Evolutionary conservation across 2,329 filamentous ascomycete species (phyloP), one percentile per base, ranked within the genome.

Genomic region (Trichophyton verrucosum): DNA sequence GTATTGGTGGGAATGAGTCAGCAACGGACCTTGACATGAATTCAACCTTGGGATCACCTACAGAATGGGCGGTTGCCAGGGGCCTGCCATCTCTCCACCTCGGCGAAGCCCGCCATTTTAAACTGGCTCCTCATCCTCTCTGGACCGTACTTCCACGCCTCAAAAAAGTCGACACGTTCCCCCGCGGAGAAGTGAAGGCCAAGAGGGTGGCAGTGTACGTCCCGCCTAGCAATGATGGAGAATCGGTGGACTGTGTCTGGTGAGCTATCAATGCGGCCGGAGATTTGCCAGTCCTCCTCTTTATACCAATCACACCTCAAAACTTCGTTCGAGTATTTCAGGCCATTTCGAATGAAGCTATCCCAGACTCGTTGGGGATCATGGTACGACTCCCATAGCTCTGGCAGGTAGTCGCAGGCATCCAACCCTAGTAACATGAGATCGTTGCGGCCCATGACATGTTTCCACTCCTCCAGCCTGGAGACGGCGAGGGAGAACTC

Each of bases 321-420:
- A 38, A 60, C 58, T 13, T 60, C 58, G 46, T 60, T 60, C 13
- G 58, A 60, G n/a, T 53, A 60, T 20, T 55, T 24, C 7, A 60
- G 33, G 15, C 58, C 58, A 30, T 53, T 60, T 27, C 46, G 44
- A n/a, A 60, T 55, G 47, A 60, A 60, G 17, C 42, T 40, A 27
- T 60, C 44, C 44, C 44, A 60, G 8, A 60, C 33, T 22, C 15
- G 30, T 7, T 27, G 8, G 2, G 9, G 17, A 22, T 60, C 58
- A 15, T 53, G 44, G 20, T 60, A 60, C 15, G 58, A 60, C 0
- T 40, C n/a, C 58, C 22, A 53, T 4, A 60, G 24, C 9, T 51
- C 58, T 4, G 24, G 15, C 3, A 5, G 22, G 38, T 60, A 17
- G 9, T 9, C 8, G 46, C 47, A 55, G 13, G 44, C 44, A 40